Percentiles rank a stretch among this genome's conserved stretches.
phyloP scores from a whole-genome alignment of 192 early-diverging fungal species.

The Entrophospora sp. region DNA sequence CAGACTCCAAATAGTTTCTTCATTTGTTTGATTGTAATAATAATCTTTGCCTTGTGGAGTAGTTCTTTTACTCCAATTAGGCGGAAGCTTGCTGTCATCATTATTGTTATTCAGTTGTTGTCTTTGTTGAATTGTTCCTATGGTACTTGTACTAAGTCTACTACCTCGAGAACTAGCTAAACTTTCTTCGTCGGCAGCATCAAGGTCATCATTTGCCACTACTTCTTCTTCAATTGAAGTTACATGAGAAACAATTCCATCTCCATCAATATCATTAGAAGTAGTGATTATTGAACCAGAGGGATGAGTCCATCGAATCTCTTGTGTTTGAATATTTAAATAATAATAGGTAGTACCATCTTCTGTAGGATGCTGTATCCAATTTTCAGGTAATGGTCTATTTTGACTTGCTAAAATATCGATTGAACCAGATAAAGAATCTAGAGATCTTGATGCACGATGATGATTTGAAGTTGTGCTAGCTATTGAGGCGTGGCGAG shows the following conservation, averaged over 20 bases:
- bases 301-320: constrained; percentile 31
- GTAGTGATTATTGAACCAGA: neutral
- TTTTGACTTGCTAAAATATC: neutral
- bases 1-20: constrained; percentile 44
- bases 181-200: constrained; percentile 1
- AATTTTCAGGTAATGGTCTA: constrained; percentile 21
- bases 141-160: constrained; percentile 1
- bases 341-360: constrained; percentile 32
- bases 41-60: constrained; percentile 39
- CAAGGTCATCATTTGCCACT: no score
- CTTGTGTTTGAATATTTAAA: constrained; percentile 28
- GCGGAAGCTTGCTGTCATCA: constrained; percentile 22
- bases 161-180: constrained; percentile 2
- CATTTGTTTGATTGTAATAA: constrained; percentile 45
- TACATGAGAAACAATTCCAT: neutral
- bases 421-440: neutral
- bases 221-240: neutral
- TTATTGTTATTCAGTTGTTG: neutral
- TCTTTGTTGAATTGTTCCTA: neutral
- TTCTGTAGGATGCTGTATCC: constrained; percentile 22
- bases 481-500: neutral
- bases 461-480: neutral
- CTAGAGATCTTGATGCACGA: neutral
- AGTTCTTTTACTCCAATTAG: constrained; percentile 38
- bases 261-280: neutral